Evolutionary conservation across 768 basidiomycete genomes (phyloP).

Genomic region (Lactarius pseudohatsudake): DNA sequence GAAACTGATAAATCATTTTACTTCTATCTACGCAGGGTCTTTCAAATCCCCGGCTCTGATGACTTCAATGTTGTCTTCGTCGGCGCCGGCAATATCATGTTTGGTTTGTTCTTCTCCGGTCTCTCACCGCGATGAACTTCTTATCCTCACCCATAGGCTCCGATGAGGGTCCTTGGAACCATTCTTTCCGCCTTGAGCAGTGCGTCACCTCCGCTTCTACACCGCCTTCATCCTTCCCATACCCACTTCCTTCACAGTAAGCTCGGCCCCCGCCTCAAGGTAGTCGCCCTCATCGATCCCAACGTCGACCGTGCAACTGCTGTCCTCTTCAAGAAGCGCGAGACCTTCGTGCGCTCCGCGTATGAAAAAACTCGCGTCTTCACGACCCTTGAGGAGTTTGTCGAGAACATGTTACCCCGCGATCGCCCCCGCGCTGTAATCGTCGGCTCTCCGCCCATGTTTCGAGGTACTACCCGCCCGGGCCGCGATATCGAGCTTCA

Average conservation of each 20-base stretch:
- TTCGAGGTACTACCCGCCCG: conserved; percentile 72
- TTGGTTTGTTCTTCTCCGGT: conserved; percentile 52
- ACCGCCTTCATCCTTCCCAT: conserved; percentile 21
- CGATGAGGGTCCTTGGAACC: conserved; percentile 90
- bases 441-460: conserved; percentile 92
- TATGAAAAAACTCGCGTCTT: conserved; percentile 87
- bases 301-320: conserved; percentile 75
- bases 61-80: conserved; percentile 94
- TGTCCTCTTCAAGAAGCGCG: conserved; percentile 86
- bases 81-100: conserved; percentile 98
- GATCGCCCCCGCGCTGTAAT: conserved; percentile 80
- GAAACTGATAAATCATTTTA: conserved; percentile 25
- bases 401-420: conserved; percentile 60
- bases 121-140: conserved; percentile 1
- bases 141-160: conserved; percentile 51
- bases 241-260: conserved; percentile 51
- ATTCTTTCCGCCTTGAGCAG: conserved; percentile 90
- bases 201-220: conserved; percentile 38
- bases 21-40: conserved; percentile 38
- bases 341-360: conserved; percentile 89
- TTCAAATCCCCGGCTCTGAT: conserved; percentile 57
- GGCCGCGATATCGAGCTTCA: conserved; percentile 87
- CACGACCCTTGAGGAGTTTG: conserved; percentile 84
- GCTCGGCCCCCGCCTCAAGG: conserved; percentile 93
- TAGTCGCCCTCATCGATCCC: conserved; percentile 93